Percentiles rank a stretch among this genome's conserved stretches.
These are phyloP conservation scores for Backusella psychrophila DNA, from an alignment of 192 early-diverging fungal genomes.

Conservation along the genomic window DNA sequence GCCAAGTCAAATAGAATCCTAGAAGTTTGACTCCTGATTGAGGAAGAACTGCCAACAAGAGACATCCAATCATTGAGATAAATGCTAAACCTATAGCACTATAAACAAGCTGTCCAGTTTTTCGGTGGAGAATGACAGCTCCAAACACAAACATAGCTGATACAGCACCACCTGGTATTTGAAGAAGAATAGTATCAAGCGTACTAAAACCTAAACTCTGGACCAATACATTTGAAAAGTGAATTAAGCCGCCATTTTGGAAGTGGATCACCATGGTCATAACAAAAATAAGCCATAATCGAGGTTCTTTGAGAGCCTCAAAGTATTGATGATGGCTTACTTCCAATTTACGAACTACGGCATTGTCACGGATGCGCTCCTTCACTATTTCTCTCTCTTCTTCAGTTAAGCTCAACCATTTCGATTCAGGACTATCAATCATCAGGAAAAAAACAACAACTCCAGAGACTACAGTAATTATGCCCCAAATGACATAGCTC, in stretches of 20 bases:
- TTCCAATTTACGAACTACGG: not conserved
- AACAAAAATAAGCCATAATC: constrained; percentile 4
- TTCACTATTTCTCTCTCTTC: constrained; percentile 21
- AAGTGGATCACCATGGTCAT: not conserved
- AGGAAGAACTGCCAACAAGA: constrained; percentile 3
- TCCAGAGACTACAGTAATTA: constrained; percentile 7
- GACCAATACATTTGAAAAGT: constrained; percentile 11
- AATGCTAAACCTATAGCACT: not conserved
- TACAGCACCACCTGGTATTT: constrained; percentile 7
- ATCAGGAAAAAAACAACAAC: constrained; percentile 16
- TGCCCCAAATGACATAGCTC: constrained; percentile 18
- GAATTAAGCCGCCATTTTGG: constrained; percentile 8
- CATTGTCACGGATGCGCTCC: constrained; percentile 18
- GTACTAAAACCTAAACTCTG: constrained; percentile 19
- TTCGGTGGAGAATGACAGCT: not conserved
- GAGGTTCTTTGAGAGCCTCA: constrained; percentile 13
- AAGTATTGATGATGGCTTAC: constrained; percentile 17
- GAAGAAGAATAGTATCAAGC: not conserved
- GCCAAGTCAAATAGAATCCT: constrained; percentile 4
- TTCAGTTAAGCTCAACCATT: not conserved
- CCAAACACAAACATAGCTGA: not conserved
- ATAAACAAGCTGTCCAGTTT: not conserved
- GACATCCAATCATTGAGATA: not conserved
- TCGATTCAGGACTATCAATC: constrained; percentile 11
- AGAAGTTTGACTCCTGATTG: constrained; percentile 1